Base-by-base conservation (phyloP, 2,329 filamentous ascomycete genomes). In the Shiraia sp. region DNA sequence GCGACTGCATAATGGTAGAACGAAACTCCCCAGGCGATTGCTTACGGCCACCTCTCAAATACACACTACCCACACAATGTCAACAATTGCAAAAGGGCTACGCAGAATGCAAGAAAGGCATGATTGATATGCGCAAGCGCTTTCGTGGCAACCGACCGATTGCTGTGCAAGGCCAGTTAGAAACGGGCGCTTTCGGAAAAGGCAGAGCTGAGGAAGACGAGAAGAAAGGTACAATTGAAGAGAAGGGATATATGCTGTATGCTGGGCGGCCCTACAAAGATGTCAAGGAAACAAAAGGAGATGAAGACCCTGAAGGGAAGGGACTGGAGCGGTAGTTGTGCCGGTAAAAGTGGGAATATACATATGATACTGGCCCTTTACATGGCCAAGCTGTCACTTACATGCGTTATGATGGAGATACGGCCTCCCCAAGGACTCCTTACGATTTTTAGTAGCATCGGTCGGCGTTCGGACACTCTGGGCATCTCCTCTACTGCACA, bases 51-150 rank as follows among this genome's bases (percentile, higher is more conserved):
- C 92, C 92, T 3, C 83, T 95, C 50, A 78, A 83, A 68, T 85
- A 93, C 51, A 86, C 85, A 6, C 83, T 99, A 10, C 92, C 93
- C 14, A 85, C 81, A 16, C 85, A 87, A 72, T 99, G 93, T 74
- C 90, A 92, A 68, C 92, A 96, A 72, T 80, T 99, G 46, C 90
- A 92, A 69, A 91, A 90, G 69, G 65, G 90, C 32, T 93, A 95
- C 62, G 88, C 89, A 68, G 89, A 96, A 68, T 99, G 93, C 80
- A 95, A 95, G 65, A 87, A 92, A 53, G 93, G 93, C 53, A 83
- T 95, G 83, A 87, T 97, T 58, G 93, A 99, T 70, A 99, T 99
- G 93, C 88, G 93, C 69, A 97, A 97, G 76, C 87, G 93, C 24
- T 97, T 99, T 73, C 83, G 93, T 41, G 93, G 93, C 44, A 97